Percentiles rank a stretch among this genome's conserved stretches.
Conservation (phyloP, 768 basidiomycete genomes). For the Pleurotus citrinopileatus region DNA sequence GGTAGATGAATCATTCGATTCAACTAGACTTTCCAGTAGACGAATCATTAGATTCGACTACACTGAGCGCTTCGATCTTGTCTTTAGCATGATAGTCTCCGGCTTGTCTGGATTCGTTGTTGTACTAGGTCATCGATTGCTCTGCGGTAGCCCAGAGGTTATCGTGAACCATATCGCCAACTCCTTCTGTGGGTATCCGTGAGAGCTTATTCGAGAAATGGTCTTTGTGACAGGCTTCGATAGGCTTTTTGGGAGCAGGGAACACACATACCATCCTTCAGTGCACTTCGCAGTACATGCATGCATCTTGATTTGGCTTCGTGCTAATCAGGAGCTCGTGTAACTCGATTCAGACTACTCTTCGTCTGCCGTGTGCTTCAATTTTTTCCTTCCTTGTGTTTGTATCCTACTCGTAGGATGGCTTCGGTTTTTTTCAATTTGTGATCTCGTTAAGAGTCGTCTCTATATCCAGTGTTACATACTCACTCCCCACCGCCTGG, state of each 20-base stretch:
- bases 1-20: too few species aligned
- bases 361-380: slow-evolving; percentile 49
- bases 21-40: too few species aligned
- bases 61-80: too few species aligned
- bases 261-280: slow-evolving; percentile 46
- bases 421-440: slow-evolving; percentile 7
- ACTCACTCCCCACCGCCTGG: too few species aligned
- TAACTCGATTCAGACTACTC: slow-evolving; percentile 76
- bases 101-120: too few species aligned
- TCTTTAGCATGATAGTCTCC: too few species aligned
- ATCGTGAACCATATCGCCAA: neutral
- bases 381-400: slow-evolving; percentile 27
- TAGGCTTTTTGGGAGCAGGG: neutral
- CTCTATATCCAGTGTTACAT: too few species aligned
- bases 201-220: neutral
- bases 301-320: slow-evolving; percentile 3
- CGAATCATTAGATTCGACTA: too few species aligned
- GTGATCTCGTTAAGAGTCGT: too few species aligned
- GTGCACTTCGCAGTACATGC: slow-evolving; percentile 66
- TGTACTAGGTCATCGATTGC: too few species aligned
- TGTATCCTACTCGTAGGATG: too few species aligned
- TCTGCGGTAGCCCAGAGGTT: too few species aligned
- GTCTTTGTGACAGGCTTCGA: neutral
- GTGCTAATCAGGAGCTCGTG: slow-evolving; percentile 18
- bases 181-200: slow-evolving; percentile 7